These are phyloP conservation scores for Sclerotinia subarctica DNA, from an alignment of 2,329 filamentous ascomycete species.

Conservation along the genomic window DNA sequence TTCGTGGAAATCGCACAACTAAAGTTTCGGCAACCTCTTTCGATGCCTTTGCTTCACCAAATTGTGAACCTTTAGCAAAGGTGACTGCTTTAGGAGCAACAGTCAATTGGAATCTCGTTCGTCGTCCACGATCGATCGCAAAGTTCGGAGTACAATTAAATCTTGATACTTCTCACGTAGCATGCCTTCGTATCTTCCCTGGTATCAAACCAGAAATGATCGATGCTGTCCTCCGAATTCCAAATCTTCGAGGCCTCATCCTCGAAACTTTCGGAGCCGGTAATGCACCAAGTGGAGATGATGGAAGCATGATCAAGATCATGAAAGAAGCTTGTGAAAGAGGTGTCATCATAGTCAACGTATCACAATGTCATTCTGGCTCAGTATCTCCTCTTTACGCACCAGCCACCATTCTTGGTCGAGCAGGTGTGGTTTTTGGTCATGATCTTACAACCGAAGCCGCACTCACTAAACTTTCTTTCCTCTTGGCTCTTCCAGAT, in stretches of 20 bases:
- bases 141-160: conserved; percentile 61
- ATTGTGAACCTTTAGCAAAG: conserved; percentile 60
- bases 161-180: conserved; percentile 63
- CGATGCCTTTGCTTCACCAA: conserved; percentile 66
- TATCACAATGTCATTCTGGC: conserved; percentile 60
- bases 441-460: conserved; percentile 65
- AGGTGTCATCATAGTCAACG: conserved; percentile 69
- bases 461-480: conserved; percentile 38
- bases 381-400: conserved; percentile 57
- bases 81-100: conserved; percentile 59
- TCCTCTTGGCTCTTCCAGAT: conserved; percentile 56
- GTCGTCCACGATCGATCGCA: conserved; percentile 54
- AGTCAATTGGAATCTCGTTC: conserved; percentile 61
- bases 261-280: conserved; percentile 71
- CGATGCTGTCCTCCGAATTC: conserved; percentile 60
- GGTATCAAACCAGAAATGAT: conserved; percentile 71
- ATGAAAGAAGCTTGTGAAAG: conserved; percentile 61
- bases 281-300: conserved; percentile 65
- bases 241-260: conserved; percentile 63
- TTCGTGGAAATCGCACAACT: conserved; percentile 65
- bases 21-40: conserved; percentile 69
- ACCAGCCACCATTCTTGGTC: conserved; percentile 58
- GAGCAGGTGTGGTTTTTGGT: conserved; percentile 66
- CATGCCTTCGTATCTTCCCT: conserved; percentile 68
- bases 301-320: conserved; percentile 55